These are phyloP conservation scores for Populus euphratica DNA, from an alignment of 345 rosid genomes.

Conservation along the genomic window DNA sequence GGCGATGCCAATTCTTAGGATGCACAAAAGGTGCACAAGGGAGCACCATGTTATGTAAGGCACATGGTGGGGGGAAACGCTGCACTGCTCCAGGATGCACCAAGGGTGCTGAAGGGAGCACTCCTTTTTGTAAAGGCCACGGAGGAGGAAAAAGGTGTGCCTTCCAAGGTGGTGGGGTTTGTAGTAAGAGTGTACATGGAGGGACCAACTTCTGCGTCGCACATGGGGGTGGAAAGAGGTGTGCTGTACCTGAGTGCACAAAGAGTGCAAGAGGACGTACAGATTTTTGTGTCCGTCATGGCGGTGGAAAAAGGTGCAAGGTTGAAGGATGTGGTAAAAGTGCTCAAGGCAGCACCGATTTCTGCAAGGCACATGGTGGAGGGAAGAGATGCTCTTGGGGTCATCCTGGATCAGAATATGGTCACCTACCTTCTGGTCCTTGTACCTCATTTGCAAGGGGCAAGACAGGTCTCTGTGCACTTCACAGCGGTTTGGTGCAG, in stretches of 20 bases:
- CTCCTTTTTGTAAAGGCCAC: slow-evolving; percentile 93
- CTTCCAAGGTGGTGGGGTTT: slow-evolving; percentile 70
- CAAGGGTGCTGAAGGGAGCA: slow-evolving; percentile 99
- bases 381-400: slow-evolving; percentile 97
- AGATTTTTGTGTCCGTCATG: slow-evolving; percentile 88
- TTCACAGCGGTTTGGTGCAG: slow-evolving; percentile 69
- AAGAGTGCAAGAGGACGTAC: slow-evolving; percentile 99
- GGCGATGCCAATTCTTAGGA: slow-evolving; percentile 72
- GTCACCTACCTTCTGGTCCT: slow-evolving; percentile 50
- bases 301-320: slow-evolving; percentile 97
- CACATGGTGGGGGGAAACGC: slow-evolving; percentile 97
- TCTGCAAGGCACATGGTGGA: slow-evolving; percentile 98
- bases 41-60: slow-evolving; percentile 95
- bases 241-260: slow-evolving; percentile 78
- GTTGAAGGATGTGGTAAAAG: slow-evolving; percentile 87
- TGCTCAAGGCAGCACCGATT: slow-evolving; percentile 96
- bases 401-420: slow-evolving; percentile 69
- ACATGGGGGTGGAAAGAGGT: slow-evolving; percentile 97
- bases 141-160: slow-evolving; percentile 97
- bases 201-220: slow-evolving; percentile 98
- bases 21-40: slow-evolving; percentile 99
- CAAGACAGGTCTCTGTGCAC: slow-evolving; percentile 82
- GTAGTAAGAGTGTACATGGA: slow-evolving; percentile 96
- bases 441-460: slow-evolving; percentile 89
- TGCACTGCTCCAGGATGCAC: slow-evolving; percentile 73